Base-by-base conservation (phyloP, 495 filamentous ascomycete genomes). In the Penicillium coffeae region DNA sequence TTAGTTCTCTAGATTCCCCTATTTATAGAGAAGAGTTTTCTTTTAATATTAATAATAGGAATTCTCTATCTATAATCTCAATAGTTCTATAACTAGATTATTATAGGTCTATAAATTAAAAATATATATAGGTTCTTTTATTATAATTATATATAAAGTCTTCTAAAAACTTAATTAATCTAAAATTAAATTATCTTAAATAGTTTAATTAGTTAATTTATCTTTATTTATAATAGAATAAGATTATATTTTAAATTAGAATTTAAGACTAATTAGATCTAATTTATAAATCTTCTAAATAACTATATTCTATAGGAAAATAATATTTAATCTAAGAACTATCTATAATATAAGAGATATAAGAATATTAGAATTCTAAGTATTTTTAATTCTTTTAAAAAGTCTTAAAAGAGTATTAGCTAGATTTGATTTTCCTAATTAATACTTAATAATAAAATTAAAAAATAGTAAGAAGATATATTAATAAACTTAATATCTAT, bases 211-310 rank as follows among this genome's bases (percentile, higher is more conserved):
- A 14, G 35, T 13, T 14, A 14, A 18, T 37, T 37, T 13, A 4
- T 14, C 35, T 37, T 14, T 37, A 7, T 13, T 15, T 38, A 21
- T 19, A 47, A 47, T 45, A 21, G 50, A 42, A 40, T 37, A 14
- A n/a, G n/a, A n/a, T n/a, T n/a, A n/a, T n/a, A n/a, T n/a, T n/a
- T n/a, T n/a, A n/a, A n/a, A n/a, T n/a, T n/a, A n/a, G n/a, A n/a
- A n/a, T n/a, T n/a, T n/a, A n/a, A n/a, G n/a, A n/a, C n/a, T n/a
- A n/a, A n/a, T n/a, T n/a, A n/a, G n/a, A n/a, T 37, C 13, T 37
- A n/a, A 14, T 37, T 37, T 18, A 4, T 37, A 13, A 14, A 37
- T 37, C 15, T 14, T 4, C 13, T 37, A 37, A 5, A 4, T 4
- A 37, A n/a, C n/a, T n/a, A n/a, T n/a, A n/a, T n/a, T n/a, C n/a